A percentile compares a stretch with the other conserved stretches of the same genome.
Evolutionary conservation across 1,284 basidiomycete genomes (phyloP).

Genomic region (Golubevia sp.): DNA sequence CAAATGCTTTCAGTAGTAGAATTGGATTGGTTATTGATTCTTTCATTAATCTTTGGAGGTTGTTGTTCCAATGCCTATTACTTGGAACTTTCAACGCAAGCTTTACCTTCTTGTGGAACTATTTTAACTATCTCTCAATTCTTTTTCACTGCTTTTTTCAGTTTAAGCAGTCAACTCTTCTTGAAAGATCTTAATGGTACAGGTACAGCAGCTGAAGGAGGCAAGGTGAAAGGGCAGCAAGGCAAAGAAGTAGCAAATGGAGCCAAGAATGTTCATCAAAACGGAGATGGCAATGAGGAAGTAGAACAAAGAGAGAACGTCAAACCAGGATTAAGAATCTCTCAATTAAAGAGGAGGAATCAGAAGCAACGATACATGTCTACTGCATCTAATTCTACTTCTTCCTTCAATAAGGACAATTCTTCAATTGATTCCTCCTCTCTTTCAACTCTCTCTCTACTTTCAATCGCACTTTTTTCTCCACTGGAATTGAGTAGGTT

Average conservation of each 20-base stretch:
- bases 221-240: too few species aligned
- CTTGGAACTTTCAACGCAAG: conserved; percentile 44
- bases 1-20: too few species aligned
- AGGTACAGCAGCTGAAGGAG: too few species aligned
- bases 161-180: conserved; percentile 30
- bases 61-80: conserved; percentile 56
- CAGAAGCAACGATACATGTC: too few species aligned
- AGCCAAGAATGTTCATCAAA: too few species aligned
- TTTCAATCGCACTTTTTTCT: not conserved
- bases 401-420: not conserved
- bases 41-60: conserved; percentile 56
- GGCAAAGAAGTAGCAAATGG: too few species aligned
- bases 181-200: too few species aligned
- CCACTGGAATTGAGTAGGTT: conserved; percentile 8
- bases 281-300: too few species aligned
- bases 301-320: too few species aligned
- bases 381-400: not conserved
- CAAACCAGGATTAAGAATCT: too few species aligned
- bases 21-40: conserved; percentile 28
- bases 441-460: not conserved
- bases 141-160: conserved; percentile 34
- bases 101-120: conserved; percentile 40
- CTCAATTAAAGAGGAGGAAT: too few species aligned
- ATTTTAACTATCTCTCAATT: conserved; percentile 57
- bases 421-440: too few species aligned